Base-by-base conservation (phyloP, 2,329 filamentous ascomycete species). In the Fusarium sp. region DNA sequence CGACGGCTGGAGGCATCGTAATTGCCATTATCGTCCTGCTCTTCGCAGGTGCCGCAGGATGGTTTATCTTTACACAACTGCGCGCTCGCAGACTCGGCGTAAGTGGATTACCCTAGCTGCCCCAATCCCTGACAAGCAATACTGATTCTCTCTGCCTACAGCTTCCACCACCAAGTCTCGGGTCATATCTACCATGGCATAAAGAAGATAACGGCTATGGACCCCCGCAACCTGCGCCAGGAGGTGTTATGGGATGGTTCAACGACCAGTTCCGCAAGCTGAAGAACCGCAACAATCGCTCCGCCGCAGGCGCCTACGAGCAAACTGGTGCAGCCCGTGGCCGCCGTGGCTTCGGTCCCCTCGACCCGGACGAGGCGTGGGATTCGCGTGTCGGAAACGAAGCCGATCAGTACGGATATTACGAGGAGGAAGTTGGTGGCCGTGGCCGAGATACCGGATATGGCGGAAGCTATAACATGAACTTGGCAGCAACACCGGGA, bases 291-390 rank as follows among this genome's bases (percentile, higher is more conserved):
- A 89, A 89, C 78, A 87, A 84, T 70, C 87, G 90, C 56, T 89
- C 88, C 41, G 91, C 91, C 0, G 83, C 86, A 3, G 92, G 92
- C 70, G 90, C 91, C 48, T 94, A 94, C 82, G 92, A 94, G 75
- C 82, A 93, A 74, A 81, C 86, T 63, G 79, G 79, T 57, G 75
- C 75, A 22, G 69, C 79, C 34, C 81, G 82, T 47, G 81, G 83
- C 58, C 83, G 85, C 57, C 80, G 87, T 57, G 88, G 88, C 24
- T 90, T 92, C 78, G 89, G 90, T 3, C 84, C 89, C 6, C 85
- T 94, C 47, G 93, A 96, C 75, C 92, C 92, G 2, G 93, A 97
- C 77, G 92, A 94, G 76, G 92, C 93, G 3, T 97, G 94, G 94
- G 93, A 96, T 81, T 82, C 92, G 69, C 85, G 92, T 64, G 92